Base-by-base conservation (phyloP, 2,329 filamentous ascomycete species). In the Neonectria faginata region DNA sequence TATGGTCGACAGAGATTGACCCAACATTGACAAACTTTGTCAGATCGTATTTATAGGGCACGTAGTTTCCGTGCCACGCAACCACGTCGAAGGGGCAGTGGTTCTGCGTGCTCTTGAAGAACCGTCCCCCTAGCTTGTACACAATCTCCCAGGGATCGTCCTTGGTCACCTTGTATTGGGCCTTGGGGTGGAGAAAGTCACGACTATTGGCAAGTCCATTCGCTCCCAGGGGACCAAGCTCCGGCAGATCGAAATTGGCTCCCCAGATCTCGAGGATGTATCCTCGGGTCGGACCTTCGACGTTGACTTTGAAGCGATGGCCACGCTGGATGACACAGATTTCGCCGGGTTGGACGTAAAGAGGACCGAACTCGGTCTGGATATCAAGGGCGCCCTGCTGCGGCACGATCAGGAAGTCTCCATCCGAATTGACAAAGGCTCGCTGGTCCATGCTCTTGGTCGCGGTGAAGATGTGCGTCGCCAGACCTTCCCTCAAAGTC, bases 31-130 rank as follows among this genome's bases (percentile, higher is more conserved):
- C 74, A 81, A 90, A 79, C 62, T 85, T 85, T 8, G 83, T 85
- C 4, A 87, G 73, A 55, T 85, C 85, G 71, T 88, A 88, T 74
- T 87, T 87, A 76, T 83, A 86, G 0, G 85, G 85, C 58, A 88
- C 87, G 70, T 91, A 90, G 56, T 86, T 88, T n/a, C 89, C 89
- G 69, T 91, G 89, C 89, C 90, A 92, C 2, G 88, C 89, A 0
- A 91, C 88, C 1, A 92, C 89, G 69, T 92, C 89, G 71, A 91
- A 92, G 0, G 90, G 90, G 2, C 85, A 89, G 73, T 92, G 89
- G 22, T 81, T 81, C 73, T 92, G 90, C 22, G 82, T 83, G 59
- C 85, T 88, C 22, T 79, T 80, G 71, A 89, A 91, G 41, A 91
- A 84, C 45, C 84, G 82, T 1, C 89, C 89, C 1, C 83, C 83